Evolutionary conservation across 2,329 filamentous ascomycete genomes (phyloP), one percentile per base, ranked within the genome.

Genomic region (Phyllosticta paracitricarpa): DNA sequence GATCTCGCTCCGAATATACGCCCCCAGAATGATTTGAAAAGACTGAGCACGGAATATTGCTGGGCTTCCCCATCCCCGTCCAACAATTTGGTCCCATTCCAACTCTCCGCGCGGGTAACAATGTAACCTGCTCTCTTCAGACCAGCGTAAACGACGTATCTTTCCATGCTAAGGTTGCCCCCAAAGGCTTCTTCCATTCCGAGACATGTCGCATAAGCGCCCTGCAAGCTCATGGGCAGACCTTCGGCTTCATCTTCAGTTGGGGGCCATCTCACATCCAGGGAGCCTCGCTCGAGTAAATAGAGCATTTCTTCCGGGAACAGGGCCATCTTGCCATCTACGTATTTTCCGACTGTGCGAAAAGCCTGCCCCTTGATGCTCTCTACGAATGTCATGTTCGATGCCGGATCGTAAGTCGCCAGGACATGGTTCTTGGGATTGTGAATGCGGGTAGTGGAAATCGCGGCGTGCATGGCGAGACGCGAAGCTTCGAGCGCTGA

Each of bases 261-360:
- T 5, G 72, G 70, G 48, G 90, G 90, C 89, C 90, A 97, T 79
- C 91, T 87, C 51, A 97, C 81, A 73, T 97, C 91, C 68, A 97
- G 69, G 55, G 84, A 91, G 0, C 93, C 94, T 68, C 94, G 80
- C 77, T 99, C 94, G 8, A 97, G 80, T 64, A 97, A 74, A 69
- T 91, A 97, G 59, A 99, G 79, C 5, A 91, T 89, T 74, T 99
- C 94, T 71, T 99, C 94, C 0, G 93, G 93, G 51, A 96, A 73
- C 57, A 99, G 71, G 92, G 92, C 97, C 51, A 92, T 77, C 64
- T 82, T 84, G 30, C 69, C 69, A 0, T 64, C 68, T 40, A 67
- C 70, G 1, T 68, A 63, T 61, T 85, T 84, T 0, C 94, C 94
- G 72, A 93, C 86, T n/a, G 84, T 87, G 68, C 85, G 84, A 71